Percentiles rank a stretch among this genome's conserved stretches.
Conservation (phyloP, 306 rosid species). For the Canavalia gladiata region DNA sequence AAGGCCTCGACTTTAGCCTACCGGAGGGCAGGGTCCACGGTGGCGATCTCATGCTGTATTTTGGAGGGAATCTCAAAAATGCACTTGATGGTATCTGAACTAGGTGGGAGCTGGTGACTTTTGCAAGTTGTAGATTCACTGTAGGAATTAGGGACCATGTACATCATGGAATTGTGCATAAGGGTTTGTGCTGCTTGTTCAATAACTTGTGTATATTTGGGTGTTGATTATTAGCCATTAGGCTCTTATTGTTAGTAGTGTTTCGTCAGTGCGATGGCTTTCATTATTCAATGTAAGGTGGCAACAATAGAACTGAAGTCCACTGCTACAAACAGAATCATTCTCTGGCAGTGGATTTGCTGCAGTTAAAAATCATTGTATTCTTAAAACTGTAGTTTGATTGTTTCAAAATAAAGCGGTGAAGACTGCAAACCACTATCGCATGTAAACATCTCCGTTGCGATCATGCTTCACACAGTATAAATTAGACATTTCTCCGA, state of each 20-base stretch:
- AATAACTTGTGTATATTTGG: conserved; percentile 55
- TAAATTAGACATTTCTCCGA: conserved; percentile 33
- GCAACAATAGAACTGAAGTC: conserved; percentile 34
- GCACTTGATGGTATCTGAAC: conserved; percentile 67
- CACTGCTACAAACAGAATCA: conserved; percentile 43
- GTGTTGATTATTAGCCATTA: conserved; percentile 54
- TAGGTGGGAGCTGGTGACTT: conserved; percentile 15
- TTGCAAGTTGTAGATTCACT: conserved; percentile 51
- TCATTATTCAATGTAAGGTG: conserved; percentile 48
- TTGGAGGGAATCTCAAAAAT: conserved; percentile 83
- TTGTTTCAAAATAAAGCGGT: conserved; percentile 16
- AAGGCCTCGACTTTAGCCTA: conserved; percentile 57
- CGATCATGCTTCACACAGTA: conserved; percentile 9
- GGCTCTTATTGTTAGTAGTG: conserved; percentile 56
- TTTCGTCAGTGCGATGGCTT: conserved; percentile 44
- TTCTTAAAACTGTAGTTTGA: conserved; percentile 26
- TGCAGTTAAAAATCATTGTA: conserved; percentile 44
- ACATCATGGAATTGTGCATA: conserved; percentile 64
- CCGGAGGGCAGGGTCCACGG: conserved; percentile 95
- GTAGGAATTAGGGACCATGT: conserved; percentile 54
- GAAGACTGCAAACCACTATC: conserved; percentile 17
- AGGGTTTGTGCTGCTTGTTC: conserved; percentile 52
- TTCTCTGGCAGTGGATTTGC: conserved; percentile 24
- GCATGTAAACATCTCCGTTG: not conserved
- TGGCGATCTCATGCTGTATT: conserved; percentile 80